Evolutionary conservation across 257 asterid species (phyloP).

Genomic region (Rubia yunnanensis): DNA sequence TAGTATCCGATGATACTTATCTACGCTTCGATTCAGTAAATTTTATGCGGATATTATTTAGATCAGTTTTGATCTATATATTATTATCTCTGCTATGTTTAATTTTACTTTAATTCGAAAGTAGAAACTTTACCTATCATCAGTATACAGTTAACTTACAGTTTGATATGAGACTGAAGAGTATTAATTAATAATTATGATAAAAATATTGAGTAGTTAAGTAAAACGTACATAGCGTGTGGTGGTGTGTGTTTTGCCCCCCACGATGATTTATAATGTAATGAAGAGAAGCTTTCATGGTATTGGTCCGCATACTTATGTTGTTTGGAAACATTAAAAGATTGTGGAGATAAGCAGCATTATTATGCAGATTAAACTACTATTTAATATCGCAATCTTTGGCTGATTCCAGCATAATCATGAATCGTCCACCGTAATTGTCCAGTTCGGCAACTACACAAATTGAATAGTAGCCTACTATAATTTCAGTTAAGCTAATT

Average conservation of each 20-base stretch:
- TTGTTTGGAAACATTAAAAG: constrained; percentile 9
- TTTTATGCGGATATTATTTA: too few relatives aligned
- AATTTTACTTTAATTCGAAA: too few relatives aligned
- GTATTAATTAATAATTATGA: too few relatives aligned
- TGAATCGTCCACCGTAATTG: constrained; percentile 19
- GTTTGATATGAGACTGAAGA: too few relatives aligned
- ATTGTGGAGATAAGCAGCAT: constrained; percentile 9
- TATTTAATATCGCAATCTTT: constrained; percentile 5
- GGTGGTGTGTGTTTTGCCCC: neutral
- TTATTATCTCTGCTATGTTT: too few relatives aligned
- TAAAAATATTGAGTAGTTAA: neutral
- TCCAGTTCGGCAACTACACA: neutral
- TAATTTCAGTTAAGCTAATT: too few relatives aligned
- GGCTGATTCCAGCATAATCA: constrained; percentile 8
- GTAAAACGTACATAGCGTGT: neutral
- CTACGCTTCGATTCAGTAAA: too few relatives aligned
- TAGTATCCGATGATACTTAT: too few relatives aligned
- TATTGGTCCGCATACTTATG: neutral
- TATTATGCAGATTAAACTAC: constrained; percentile 11
- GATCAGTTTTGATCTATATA: too few relatives aligned
- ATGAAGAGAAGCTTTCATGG: constrained; percentile 6
- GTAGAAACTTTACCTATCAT: too few relatives aligned
- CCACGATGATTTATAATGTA: neutral
- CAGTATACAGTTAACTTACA: too few relatives aligned
- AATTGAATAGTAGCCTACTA: too few relatives aligned